phyloP scores from a whole-genome alignment of 495 filamentous ascomycete genomes.

The Platismatia glauca region DNA sequence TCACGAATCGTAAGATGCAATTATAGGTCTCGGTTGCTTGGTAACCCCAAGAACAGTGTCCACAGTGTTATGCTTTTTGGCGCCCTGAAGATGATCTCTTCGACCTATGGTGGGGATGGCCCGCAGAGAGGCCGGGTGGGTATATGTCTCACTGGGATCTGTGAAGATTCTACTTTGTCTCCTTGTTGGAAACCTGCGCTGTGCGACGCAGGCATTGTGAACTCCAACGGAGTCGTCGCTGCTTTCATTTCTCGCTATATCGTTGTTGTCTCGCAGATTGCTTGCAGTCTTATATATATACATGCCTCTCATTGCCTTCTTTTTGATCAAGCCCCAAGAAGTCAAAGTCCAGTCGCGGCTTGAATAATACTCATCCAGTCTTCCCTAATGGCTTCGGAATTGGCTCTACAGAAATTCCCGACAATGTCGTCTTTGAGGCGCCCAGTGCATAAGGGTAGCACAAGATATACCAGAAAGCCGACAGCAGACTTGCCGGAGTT shows the following conservation, averaged over 20 bases:
- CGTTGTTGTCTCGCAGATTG: background rate
- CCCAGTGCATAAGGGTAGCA: slow-evolving; percentile 15
- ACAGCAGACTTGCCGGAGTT: slow-evolving; percentile 20
- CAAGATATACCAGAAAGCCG: slow-evolving; percentile 12
- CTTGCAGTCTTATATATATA: background rate
- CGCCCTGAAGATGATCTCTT: slow-evolving; percentile 6
- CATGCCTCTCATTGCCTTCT: background rate
- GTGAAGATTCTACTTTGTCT: background rate
- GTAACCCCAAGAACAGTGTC: background rate
- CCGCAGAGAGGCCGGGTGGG: background rate
- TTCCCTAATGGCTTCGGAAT: background rate
- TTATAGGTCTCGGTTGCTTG: slow-evolving; percentile 7
- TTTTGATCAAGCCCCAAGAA: background rate
- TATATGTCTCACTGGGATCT: slow-evolving; percentile 8
- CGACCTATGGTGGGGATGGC: background rate
- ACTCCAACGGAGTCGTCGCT: background rate
- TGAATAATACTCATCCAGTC: background rate
- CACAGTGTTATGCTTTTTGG: background rate
- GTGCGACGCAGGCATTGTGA: slow-evolving; percentile 1
- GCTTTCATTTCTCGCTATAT: background rate
- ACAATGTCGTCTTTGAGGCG: slow-evolving; percentile 11
- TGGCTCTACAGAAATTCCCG: background rate
- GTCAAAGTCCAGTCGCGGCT: background rate
- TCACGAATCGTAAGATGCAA: slow-evolving; percentile 9
- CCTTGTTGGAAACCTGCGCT: slow-evolving; percentile 3